A percentile compares a stretch with the other conserved stretches of the same genome.
phyloP scores from a whole-genome alignment of 768 basidiomycete species.

The Lactarius vividus region DNA sequence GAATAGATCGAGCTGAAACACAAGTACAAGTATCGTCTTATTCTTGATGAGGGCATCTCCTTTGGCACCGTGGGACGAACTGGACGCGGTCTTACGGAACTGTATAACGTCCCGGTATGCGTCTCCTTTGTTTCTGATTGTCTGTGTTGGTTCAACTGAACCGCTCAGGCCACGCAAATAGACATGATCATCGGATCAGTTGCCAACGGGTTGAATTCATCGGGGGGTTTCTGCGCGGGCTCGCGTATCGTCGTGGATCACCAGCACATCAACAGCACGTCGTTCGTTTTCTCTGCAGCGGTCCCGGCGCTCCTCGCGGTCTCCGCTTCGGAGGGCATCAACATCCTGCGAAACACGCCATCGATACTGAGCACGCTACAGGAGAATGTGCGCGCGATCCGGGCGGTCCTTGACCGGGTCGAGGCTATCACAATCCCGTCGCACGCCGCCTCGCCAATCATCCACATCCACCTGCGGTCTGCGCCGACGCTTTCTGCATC shows the following conservation, averaged over 20 bases:
- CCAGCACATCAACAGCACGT: no score
- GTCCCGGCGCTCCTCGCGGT: neutral
- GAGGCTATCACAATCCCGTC: conserved; percentile 85
- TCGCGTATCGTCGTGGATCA: no score
- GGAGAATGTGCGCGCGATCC: conserved; percentile 76
- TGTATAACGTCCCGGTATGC: conserved; percentile 73
- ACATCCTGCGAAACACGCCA: conserved; percentile 68
- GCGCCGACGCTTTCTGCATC: conserved; percentile 28
- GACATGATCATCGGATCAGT: neutral
- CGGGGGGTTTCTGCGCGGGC: neutral
- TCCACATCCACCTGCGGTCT: conserved; percentile 73
- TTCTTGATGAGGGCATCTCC: conserved; percentile 91
- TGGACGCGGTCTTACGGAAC: no score
- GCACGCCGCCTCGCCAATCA: conserved; percentile 80
- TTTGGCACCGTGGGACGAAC: conserved; percentile 80
- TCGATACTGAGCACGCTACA: conserved; percentile 73
- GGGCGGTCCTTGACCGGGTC: conserved; percentile 76
- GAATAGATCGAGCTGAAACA: conserved; percentile 85
- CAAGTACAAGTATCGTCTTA: conserved; percentile 93
- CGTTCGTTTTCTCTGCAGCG: no score
- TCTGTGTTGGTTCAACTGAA: neutral
- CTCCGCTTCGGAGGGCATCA: neutral
- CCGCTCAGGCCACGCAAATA: neutral
- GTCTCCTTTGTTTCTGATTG: conserved; percentile 30
- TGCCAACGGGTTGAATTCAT: neutral